These are phyloP conservation scores for Polyporus tsugae DNA, from an alignment of 1,284 basidiomycete genomes.

Conservation along the genomic window DNA sequence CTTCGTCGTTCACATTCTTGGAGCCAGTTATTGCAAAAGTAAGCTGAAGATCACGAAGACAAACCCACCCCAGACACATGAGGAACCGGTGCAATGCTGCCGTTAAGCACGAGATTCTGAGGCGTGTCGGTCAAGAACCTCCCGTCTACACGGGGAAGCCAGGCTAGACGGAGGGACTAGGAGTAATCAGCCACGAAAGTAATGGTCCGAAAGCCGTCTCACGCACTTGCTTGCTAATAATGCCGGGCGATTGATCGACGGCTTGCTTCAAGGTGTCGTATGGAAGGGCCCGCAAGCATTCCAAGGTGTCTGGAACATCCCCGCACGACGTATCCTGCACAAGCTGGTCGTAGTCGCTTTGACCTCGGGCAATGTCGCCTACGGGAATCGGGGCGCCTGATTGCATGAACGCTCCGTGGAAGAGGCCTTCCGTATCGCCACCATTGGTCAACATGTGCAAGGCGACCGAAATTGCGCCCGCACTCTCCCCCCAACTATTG, in stretches of 20 bases:
- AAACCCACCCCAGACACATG: conserved; percentile 38
- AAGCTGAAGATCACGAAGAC: conserved; percentile 11
- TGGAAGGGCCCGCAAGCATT: conserved; percentile 48
- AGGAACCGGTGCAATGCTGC: conserved; percentile 42
- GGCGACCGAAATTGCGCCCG: conserved; percentile 48
- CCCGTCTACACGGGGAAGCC: conserved; percentile 48
- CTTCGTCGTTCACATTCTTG: conserved; percentile 13
- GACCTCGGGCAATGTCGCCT: conserved; percentile 43
- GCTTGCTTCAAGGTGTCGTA: conserved; percentile 42
- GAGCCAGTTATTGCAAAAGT: background rate
- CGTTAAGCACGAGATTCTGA: conserved; percentile 36
- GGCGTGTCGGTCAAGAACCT: conserved; percentile 43
- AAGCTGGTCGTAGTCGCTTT: conserved; percentile 45
- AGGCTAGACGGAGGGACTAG: conserved; percentile 40
- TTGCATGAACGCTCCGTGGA: conserved; percentile 47
- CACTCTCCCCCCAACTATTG: conserved; percentile 51
- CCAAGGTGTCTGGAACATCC: conserved; percentile 43
- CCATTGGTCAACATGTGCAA: conserved; percentile 44
- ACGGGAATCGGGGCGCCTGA: conserved; percentile 46
- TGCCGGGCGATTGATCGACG: conserved; percentile 39
- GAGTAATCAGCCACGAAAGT: background rate
- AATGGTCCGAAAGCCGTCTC: too few relatives aligned
- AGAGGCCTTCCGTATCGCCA: conserved; percentile 43
- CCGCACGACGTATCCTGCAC: conserved; percentile 44
- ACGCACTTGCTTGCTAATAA: conserved; percentile 40